Evolutionary conservation across 2,329 filamentous ascomycete species (phyloP), one percentile per base, ranked within the genome.

Genomic region (Aureobasidium melanogenum): DNA sequence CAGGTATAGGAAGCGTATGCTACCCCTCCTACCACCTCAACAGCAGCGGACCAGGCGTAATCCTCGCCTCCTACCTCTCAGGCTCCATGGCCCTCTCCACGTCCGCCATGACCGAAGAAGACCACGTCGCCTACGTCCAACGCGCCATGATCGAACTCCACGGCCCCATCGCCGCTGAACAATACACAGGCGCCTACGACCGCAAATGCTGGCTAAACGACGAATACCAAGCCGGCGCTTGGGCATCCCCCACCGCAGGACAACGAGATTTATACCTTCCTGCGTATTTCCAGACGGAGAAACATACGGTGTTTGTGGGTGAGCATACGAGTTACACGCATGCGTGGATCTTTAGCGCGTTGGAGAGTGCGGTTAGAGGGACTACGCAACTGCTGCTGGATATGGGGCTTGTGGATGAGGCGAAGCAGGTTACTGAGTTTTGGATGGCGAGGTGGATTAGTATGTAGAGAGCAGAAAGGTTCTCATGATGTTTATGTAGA

Each of bases 201-300:
- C 78, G 87, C 1, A 80, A 82, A 54, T 88, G 86, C 75, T 89
- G 86, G 87, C 75, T 80, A 56, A 70, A 80, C 8, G 84, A 89
- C 64, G 79, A 82, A 62, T 80, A 83, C 62, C 79, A 86, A 69
- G 80, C 79, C 1, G 86, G 82, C 5, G 81, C 82, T 7, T 90
- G 86, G 86, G 82, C 82, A 1, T 72, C 5, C 2, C 86, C 87
- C 0, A 72, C 77, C 0, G 75, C 84, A 0, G 86, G 85, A 0
- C 85, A 89, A 73, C 86, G 90, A 68, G 80, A 87, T 65, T 68
- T 89, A 26, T 90, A 87, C 66, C 75, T 90, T 9, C 87, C 88
- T 0, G 83, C 86, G n/a, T 90, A 88, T 68, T 88, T 87, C 68
- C 82, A 85, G 69, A 89, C 86, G 0, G 83, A 89, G 70, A 80